Base-by-base conservation (phyloP, 176 grass and related monocot genomes). In the Oryza coarctata region DNA sequence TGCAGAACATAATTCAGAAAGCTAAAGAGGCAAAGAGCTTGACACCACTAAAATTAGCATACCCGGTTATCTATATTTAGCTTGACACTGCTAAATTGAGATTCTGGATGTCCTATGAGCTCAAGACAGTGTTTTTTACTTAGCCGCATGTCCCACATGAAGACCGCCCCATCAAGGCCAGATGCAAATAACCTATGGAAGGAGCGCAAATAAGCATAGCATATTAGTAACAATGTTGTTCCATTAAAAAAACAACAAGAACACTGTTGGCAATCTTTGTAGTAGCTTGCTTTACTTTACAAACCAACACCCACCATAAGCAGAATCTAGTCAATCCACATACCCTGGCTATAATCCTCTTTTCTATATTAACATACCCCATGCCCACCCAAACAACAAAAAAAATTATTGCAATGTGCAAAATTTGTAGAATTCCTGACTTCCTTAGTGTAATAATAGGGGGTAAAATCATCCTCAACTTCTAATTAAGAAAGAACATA, bases 91-190 rank as follows among this genome's bases (percentile, higher is more conserved):
- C 89, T 98, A 76, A 98, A 84, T 73, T 93, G 88, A 79, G 82
- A 90, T 82, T 94, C 84, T 76, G 87, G 77, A 81, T 79, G 77
- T 77, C 83, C 81, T 23, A 79, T 70, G 84, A 94, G 82, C 84
- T 94, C 90, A 75, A 94, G 85, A 83, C 88, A 94, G 69, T 90
- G 86, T 66, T 71, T 83, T 45, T 88, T 93, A 77, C 88, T 91
- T 80, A 64, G 45, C 29, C 92, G 84, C 50, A 85, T 91, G 84
- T 98, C 95, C 95, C 92, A 98, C 83, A 94, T 91, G 77, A 93
- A 98, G 62, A 98, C 80, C 25, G 75, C 77, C 58, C 90, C 92
- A 89, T 93, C 91, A 70, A 94, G 83, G 28, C 92, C 91, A 69
- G 88, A 93, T 34, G 92, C 95, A 91, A 98, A 84, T 81, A 98